Evolutionary conservation across 345 rosid genomes (phyloP).

Genomic region (Kandelia obovata): DNA sequence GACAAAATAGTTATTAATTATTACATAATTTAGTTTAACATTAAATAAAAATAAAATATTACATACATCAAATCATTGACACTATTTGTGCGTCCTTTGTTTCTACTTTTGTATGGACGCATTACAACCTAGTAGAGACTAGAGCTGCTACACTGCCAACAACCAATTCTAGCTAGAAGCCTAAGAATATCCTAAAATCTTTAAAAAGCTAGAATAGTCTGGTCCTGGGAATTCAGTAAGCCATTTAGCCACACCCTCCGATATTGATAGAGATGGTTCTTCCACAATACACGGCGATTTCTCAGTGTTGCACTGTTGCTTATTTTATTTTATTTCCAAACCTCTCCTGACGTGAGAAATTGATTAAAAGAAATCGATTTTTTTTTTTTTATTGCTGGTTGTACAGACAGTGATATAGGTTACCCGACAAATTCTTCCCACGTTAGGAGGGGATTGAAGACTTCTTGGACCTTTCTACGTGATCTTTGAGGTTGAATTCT

Average conservation of each 20-base stretch:
- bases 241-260: neutral
- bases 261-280: constrained; percentile 31
- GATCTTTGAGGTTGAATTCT: constrained; percentile 12
- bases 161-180: constrained; percentile 18
- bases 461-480: constrained; percentile 4
- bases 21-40: constrained; percentile 6
- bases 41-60: constrained; percentile 6
- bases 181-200: constrained; percentile 12
- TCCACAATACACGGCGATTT: constrained; percentile 42
- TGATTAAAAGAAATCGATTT: constrained; percentile 29
- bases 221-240: constrained; percentile 3
- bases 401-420: constrained; percentile 32
- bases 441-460: constrained; percentile 9
- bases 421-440: constrained; percentile 25
- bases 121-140: neutral
- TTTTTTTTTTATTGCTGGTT: constrained; percentile 1
- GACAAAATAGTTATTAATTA: too few relatives aligned
- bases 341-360: constrained; percentile 39
- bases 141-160: constrained; percentile 12
- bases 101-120: constrained; percentile 13
- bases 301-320: constrained; percentile 21
- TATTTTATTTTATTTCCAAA: constrained; percentile 23
- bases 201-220: constrained; percentile 8
- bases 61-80: constrained; percentile 16
- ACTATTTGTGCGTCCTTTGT: constrained; percentile 20